These are phyloP conservation scores for Pyricularia grisea DNA, from an alignment of 2,329 filamentous ascomycete species.

Conservation along the genomic window DNA sequence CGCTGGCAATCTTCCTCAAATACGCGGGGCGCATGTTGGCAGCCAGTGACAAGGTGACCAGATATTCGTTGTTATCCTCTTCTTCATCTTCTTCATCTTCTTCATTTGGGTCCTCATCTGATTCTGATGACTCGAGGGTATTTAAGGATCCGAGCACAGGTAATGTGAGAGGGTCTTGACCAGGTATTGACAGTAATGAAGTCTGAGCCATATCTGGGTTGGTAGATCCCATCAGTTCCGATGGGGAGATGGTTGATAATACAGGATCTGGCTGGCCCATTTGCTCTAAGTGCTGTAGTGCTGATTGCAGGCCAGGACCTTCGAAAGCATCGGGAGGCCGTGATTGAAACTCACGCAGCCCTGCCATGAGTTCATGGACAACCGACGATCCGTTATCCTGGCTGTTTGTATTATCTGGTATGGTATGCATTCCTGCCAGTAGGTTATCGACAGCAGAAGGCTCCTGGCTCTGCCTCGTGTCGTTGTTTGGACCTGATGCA, in stretches of 20 bases:
- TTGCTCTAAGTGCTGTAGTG: background rate
- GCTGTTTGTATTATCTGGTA: background rate
- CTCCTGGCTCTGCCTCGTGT: background rate
- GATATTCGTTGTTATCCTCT: slow-evolving; percentile 29
- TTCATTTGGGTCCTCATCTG: slow-evolving; percentile 1
- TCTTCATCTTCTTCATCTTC: no score
- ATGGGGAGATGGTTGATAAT: slow-evolving; percentile 7
- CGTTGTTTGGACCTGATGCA: background rate
- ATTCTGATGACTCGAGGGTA: slow-evolving; percentile 5
- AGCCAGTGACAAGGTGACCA: slow-evolving; percentile 48
- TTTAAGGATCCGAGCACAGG: background rate
- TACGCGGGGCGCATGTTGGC: slow-evolving; percentile 43
- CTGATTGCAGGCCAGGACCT: background rate
- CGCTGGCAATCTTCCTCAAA: slow-evolving; percentile 29
- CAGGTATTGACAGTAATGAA: background rate
- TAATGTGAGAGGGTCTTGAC: background rate
- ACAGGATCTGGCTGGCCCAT: background rate
- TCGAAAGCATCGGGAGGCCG: background rate
- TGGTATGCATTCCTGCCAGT: background rate
- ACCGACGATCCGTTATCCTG: background rate
- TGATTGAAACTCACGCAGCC: background rate
- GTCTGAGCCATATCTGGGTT: background rate
- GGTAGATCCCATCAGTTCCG: slow-evolving; percentile 5
- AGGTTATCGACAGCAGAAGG: background rate
- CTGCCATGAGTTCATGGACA: background rate